A percentile compares a stretch with the other conserved stretches of the same genome.
Evolutionary conservation across 2,329 filamentous ascomycete species (phyloP).

Genomic region (Fusarium tupiense): DNA sequence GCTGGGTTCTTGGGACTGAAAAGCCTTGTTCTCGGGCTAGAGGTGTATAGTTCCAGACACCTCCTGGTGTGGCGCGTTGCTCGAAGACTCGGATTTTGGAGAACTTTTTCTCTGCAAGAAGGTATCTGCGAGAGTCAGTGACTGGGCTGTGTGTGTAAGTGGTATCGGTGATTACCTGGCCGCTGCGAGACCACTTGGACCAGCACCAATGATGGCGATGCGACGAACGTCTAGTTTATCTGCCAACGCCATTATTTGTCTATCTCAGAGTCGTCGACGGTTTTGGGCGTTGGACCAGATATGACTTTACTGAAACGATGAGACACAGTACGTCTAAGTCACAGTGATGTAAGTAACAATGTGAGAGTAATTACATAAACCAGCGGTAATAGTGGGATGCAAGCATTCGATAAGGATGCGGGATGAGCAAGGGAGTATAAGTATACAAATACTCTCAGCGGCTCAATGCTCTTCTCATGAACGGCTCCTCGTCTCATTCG

Average conservation of each 20-base stretch:
- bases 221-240: slow-evolving; percentile 51
- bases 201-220: slow-evolving; percentile 78
- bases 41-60: slow-evolving; percentile 75
- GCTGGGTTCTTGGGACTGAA: slow-evolving; percentile 45
- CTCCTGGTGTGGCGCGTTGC: slow-evolving; percentile 71
- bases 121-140: slow-evolving; percentile 61
- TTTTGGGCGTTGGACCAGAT: not conserved
- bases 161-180: slow-evolving; percentile 49
- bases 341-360: not conserved
- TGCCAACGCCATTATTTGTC: slow-evolving; percentile 23
- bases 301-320: not conserved
- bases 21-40: slow-evolving; percentile 41
- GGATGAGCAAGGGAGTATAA: not conserved
- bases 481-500: slow-evolving; percentile 6
- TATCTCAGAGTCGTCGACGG: not conserved
- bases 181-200: slow-evolving; percentile 73
- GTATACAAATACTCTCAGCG: not conserved
- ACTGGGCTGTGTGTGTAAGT: not conserved
- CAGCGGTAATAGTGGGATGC: not conserved
- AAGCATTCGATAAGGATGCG: not conserved
- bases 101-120: slow-evolving; percentile 71
- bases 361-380: not conserved
- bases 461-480: slow-evolving; percentile 1
- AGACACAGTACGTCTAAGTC: not conserved
- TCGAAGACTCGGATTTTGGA: slow-evolving; percentile 74